Conservation (phyloP, 371 early-diverging fungal species). For the Mortierella sp. region DNA sequence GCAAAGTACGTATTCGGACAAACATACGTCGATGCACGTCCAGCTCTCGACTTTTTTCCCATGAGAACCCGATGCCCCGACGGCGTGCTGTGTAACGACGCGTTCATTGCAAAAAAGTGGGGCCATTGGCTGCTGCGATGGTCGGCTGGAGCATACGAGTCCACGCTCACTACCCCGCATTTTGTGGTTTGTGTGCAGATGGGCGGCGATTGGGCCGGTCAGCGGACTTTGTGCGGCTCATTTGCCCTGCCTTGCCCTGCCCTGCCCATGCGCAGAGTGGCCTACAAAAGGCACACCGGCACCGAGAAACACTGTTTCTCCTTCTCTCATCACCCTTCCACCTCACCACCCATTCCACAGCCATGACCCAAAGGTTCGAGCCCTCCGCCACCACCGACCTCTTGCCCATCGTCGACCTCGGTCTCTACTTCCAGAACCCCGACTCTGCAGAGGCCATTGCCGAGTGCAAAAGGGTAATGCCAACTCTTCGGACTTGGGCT, state of each 20-base stretch:
- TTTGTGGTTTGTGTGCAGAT: conserved; percentile 1
- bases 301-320: neutral
- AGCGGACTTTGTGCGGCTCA: too few species aligned
- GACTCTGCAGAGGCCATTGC: conserved; percentile 57
- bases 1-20: too few species aligned
- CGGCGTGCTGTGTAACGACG: conserved; percentile 7
- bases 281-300: too few species aligned
- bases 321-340: neutral
- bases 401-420: conserved; percentile 68
- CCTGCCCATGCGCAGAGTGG: too few species aligned
- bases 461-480: conserved; percentile 58
- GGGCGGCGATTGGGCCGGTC: conserved; percentile 6
- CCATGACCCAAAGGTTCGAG: conserved; percentile 17
- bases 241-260: too few species aligned
- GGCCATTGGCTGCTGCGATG: conserved; percentile 5
- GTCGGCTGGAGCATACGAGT: neutral
- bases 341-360: neutral
- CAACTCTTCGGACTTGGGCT: neutral
- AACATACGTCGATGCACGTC: too few species aligned
- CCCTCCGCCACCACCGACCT: conserved; percentile 51
- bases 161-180: conserved; percentile 11
- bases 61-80: conserved; percentile 1
- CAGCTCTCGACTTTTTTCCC: conserved; percentile 3
- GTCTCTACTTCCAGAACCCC: conserved; percentile 62
- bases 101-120: conserved; percentile 39